These are phyloP conservation scores for Penicilliopsis zonata DNA, from an alignment of 495 filamentous ascomycete species.

Conservation along the genomic window DNA sequence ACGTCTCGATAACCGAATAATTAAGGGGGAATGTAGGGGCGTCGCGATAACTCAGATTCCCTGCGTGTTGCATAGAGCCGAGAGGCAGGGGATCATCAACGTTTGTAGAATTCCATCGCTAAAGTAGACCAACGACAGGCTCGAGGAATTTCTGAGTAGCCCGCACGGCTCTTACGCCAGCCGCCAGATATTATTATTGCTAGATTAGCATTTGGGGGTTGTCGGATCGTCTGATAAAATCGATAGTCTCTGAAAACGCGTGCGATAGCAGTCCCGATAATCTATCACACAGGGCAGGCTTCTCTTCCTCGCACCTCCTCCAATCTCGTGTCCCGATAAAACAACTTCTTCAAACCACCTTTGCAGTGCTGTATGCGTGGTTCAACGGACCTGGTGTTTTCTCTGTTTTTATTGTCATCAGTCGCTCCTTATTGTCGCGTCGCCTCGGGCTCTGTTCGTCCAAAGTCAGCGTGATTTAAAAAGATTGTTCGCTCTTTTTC, in stretches of 20 bases:
- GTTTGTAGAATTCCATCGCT: slow-evolving; percentile 1
- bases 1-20: too few species aligned
- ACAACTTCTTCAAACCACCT: not conserved
- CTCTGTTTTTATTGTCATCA: not conserved
- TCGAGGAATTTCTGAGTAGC: too few species aligned
- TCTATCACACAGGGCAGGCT: not conserved
- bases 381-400: not conserved
- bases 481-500: not conserved
- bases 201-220: too few species aligned
- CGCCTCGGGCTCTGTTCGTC: too few species aligned
- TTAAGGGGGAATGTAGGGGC: slow-evolving; percentile 1
- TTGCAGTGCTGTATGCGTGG: not conserved
- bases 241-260: slow-evolving; percentile 2
- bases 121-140: too few species aligned
- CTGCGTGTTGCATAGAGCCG: slow-evolving; percentile 2
- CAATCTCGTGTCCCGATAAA: slow-evolving; percentile 3
- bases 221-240: slow-evolving; percentile 1
- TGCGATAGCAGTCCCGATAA: slow-evolving; percentile 1
- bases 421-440: not conserved
- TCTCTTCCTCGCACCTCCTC: not conserved
- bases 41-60: not conserved
- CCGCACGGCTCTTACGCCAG: too few species aligned
- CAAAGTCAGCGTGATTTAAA: too few species aligned
- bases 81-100: slow-evolving; percentile 1
- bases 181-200: too few species aligned